Evolutionary conservation across 2,329 filamentous ascomycete species (phyloP), one percentile per base, ranked within the genome.

Genomic region (Periglandula ipomoeae): DNA sequence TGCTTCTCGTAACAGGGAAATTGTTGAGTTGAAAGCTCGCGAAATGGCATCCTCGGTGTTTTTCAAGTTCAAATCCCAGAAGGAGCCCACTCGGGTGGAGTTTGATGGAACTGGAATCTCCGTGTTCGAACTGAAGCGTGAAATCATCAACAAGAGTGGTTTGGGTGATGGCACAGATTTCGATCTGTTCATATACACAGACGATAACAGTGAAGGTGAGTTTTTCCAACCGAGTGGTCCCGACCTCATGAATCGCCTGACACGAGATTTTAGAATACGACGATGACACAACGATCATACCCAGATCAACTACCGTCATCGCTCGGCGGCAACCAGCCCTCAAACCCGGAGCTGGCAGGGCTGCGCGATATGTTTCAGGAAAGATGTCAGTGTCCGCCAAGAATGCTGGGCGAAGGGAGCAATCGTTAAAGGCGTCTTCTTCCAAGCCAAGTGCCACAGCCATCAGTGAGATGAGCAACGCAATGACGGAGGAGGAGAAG

Each of bases 21-120:
- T 48, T 11, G 27, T 22, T 32, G 37, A 46, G 54, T 22, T 42
- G 54, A 53, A 45, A 19, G 22, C 48, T 48, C 72, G 81, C 35
- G 41, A 62, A 62, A 96, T 96, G 90, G 82, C 89, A 65, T 95
- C 93, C 50, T 97, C 90, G 57, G 93, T 98, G 64, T 97, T 96
- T 72, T 98, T 96, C 87, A 95, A 95, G 73, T 98, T 98, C 84
- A 97, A 96, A 73, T 97, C 91, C 59, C 89, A 94, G 66, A 96
- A 89, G 73, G 93, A 97, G 65, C 88, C 89, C 52, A 89, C 89
- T 50, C 83, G 90, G 63, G 89, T 98, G 61, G 87, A 90, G 63
- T 97, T 98, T 68, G 91, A 98, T 70, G 93, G 93, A 64, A 96
- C 91, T 60, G 89, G 89, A 69, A 95, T 97, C 64, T 95, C 91